Evolutionary conservation across 1,284 basidiomycete species (phyloP).

Genomic region (Leccinum proliferum): DNA sequence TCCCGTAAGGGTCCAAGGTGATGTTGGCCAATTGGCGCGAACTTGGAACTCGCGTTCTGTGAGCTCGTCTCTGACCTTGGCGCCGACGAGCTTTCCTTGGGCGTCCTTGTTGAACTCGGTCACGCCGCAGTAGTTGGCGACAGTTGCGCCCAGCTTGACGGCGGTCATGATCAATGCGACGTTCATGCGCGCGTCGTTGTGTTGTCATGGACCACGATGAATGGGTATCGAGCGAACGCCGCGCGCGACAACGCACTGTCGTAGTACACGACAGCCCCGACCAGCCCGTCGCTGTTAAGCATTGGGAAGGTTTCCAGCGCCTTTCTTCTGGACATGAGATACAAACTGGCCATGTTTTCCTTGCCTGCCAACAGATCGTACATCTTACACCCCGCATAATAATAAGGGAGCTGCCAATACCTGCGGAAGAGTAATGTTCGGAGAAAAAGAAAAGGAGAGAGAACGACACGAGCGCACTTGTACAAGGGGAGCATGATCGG

Average conservation of each 20-base stretch:
- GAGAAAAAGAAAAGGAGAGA: no score
- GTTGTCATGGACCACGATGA: slow-evolving; percentile 61
- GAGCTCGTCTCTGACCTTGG: slow-evolving; percentile 76
- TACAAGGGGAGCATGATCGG: slow-evolving; percentile 95
- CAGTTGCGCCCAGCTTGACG: slow-evolving; percentile 87
- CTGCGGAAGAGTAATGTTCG: slow-evolving; percentile 32
- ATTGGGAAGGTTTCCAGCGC: slow-evolving; percentile 95
- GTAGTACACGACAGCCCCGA: slow-evolving; percentile 95
- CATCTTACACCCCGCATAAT: slow-evolving; percentile 93
- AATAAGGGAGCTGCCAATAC: slow-evolving; percentile 98
- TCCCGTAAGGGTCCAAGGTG: slow-evolving; percentile 69
- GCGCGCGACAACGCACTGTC: slow-evolving; percentile 56
- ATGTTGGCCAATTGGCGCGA: slow-evolving; percentile 66
- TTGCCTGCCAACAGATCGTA: slow-evolving; percentile 95
- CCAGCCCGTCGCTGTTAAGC: slow-evolving; percentile 90
- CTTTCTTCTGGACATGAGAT: slow-evolving; percentile 92
- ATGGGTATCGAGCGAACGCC: background rate
- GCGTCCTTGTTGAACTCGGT: slow-evolving; percentile 70
- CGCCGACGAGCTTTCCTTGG: slow-evolving; percentile 67
- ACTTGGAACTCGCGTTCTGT: slow-evolving; percentile 84
- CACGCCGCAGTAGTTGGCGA: slow-evolving; percentile 91
- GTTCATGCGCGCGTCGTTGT: slow-evolving; percentile 99
- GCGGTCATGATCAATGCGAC: slow-evolving; percentile 92
- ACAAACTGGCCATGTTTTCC: slow-evolving; percentile 96
- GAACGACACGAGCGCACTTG: slow-evolving; percentile 43